Base-by-base conservation (phyloP, 1,139 yeast genomes). In the Spathaspora sp. region DNA sequence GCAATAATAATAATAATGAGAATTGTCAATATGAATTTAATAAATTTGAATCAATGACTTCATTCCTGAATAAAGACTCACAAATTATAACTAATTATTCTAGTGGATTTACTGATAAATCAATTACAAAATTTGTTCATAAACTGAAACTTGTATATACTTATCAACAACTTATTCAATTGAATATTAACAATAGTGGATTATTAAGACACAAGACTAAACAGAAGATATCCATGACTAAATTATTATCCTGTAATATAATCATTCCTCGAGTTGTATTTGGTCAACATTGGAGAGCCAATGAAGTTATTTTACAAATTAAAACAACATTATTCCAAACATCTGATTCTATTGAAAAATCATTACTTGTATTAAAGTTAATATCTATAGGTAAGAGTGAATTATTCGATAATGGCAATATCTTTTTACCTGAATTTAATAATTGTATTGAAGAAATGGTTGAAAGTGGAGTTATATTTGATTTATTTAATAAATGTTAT, bases 391-490 rank as follows among this genome's bases (percentile, higher is more conserved):
- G 59, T 2, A 47, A 47, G 10, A 47, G 50, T 11, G 23, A 41
- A 7, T 20, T 44, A 25, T 37, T 53, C 6, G 59, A 58, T 18
- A 73, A 73, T 46, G 64, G 65, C 3, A 64, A 62, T 39, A 58
- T 64, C 23, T 74, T 63, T 43, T 54, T 72, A 11, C 55, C 57
- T 38, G 58, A 68, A 2, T 72, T 70, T 49, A 67, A 64, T 34
- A 64, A 64, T n/a, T 52, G 73, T 16, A 49, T 75, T 37, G 72
- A 70, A 41, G 59, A 60, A 23, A 40, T 72, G 23, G 56, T 72
- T 18, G 74, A 71, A 41, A 56, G 64, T 2, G 70, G 69, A 0
- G 48, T 57, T 1, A 25, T 71, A 1, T 53, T 60, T 40, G 55
- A 59, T 7, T 37, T 66, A 1, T 43, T 65, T 17, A 57, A 56